Conservation (phyloP, 495 filamentous ascomycete genomes). For the Lasiosphaeriaceae sp. region DNA sequence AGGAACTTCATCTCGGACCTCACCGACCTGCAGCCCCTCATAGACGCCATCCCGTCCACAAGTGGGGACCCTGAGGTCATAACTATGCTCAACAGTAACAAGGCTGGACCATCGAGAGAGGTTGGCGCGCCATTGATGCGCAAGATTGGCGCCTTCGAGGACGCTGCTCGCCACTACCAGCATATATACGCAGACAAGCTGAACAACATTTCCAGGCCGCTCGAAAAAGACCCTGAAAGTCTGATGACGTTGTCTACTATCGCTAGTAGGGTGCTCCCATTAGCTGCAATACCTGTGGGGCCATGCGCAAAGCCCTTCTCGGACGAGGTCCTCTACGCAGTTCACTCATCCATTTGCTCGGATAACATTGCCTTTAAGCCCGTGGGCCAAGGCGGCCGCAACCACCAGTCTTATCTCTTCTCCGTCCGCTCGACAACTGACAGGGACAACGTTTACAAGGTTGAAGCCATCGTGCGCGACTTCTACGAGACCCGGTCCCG, state of each 20-base stretch:
- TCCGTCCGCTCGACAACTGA: slow-evolving; percentile 31
- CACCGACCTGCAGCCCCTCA: slow-evolving; percentile 54
- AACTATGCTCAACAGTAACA: slow-evolving; percentile 46
- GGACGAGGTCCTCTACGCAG: slow-evolving; percentile 57
- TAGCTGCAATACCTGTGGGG: slow-evolving; percentile 42
- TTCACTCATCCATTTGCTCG: slow-evolving; percentile 59
- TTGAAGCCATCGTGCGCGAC: slow-evolving; percentile 31
- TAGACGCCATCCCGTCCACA: slow-evolving; percentile 54
- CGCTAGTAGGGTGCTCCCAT: slow-evolving; percentile 45
- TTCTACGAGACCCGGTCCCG: slow-evolving; percentile 19
- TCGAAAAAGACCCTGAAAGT: slow-evolving; percentile 46
- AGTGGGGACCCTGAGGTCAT: slow-evolving; percentile 26
- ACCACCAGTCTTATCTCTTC: slow-evolving; percentile 36
- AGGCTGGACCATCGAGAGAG: slow-evolving; percentile 49
- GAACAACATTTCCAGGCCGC: slow-evolving; percentile 43
- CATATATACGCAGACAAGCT: slow-evolving; percentile 47
- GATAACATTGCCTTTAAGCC: slow-evolving; percentile 49
- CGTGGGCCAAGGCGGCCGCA: slow-evolving; percentile 27
- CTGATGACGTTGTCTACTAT: slow-evolving; percentile 63
- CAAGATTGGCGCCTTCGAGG: slow-evolving; percentile 50
- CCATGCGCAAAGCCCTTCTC: slow-evolving; percentile 44
- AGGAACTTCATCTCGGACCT: slow-evolving; percentile 55
- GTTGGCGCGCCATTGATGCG: slow-evolving; percentile 46
- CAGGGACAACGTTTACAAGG: slow-evolving; percentile 19
- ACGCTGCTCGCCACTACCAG: slow-evolving; percentile 48